phyloP scores from a whole-genome alignment of 1,284 basidiomycete genomes.

The Leccinum insolens region DNA sequence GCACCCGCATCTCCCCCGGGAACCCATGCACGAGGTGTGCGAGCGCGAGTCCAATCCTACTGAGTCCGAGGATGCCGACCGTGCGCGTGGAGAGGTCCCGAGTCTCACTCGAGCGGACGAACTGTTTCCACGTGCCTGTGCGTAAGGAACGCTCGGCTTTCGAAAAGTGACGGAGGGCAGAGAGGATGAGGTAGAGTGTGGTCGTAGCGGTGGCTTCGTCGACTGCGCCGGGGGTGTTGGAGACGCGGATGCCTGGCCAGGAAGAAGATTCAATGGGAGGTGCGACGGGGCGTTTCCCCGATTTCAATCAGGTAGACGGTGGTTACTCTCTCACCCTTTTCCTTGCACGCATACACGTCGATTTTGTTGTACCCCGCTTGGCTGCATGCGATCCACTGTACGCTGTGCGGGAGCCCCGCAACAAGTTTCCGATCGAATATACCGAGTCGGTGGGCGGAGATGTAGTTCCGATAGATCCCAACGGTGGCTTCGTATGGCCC shows the following conservation, averaged over 20 bases:
- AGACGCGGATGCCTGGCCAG: conserved; percentile 74
- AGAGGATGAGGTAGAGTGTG: conserved; percentile 83
- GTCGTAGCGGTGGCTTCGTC: conserved; percentile 83
- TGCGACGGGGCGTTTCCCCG: neutral
- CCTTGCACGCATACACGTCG: conserved; percentile 75
- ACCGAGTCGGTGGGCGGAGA: conserved; percentile 65
- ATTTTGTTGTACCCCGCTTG: conserved; percentile 79
- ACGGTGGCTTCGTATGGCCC: conserved; percentile 76
- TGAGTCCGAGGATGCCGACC: conserved; percentile 85
- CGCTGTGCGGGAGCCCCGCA: conserved; percentile 53
- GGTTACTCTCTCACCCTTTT: conserved; percentile 49
- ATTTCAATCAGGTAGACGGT: neutral
- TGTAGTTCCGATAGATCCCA: conserved; percentile 81
- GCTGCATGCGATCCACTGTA: conserved; percentile 88
- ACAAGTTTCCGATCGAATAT: conserved; percentile 81
- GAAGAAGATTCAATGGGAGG: neutral
- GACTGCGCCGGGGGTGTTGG: conserved; percentile 88
- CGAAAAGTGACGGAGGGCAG: conserved; percentile 78
- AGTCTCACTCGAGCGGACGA: conserved; percentile 43
- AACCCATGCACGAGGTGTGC: conserved; percentile 72
- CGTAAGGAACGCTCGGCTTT: conserved; percentile 70
- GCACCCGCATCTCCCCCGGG: conserved; percentile 72
- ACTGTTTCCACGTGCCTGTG: conserved; percentile 28
- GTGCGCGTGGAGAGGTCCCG: conserved; percentile 81
- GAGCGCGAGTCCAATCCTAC: conserved; percentile 80